phyloP scores from a whole-genome alignment of 176 grass and related monocot genomes.

The Phyllostachys edulis region DNA sequence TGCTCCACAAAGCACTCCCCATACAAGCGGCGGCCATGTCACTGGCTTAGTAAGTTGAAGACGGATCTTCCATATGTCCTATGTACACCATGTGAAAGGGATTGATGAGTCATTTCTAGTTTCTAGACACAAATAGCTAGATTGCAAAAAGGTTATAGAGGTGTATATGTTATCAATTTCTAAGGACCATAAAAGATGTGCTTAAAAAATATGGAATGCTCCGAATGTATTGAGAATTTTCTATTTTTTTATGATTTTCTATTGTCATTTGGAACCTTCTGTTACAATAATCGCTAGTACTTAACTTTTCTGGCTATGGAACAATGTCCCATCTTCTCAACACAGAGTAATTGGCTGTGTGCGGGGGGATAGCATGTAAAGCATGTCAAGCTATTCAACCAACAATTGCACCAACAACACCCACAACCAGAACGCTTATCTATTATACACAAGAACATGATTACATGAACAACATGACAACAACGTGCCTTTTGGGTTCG shows the following conservation, averaged over 20 bases:
- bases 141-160: background rate
- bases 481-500: background rate
- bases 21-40: constrained; percentile 93
- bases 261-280: background rate
- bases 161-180: background rate
- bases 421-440: background rate
- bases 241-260: background rate
- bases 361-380: background rate
- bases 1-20: constrained; percentile 94
- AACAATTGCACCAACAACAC: background rate
- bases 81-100: constrained; percentile 15
- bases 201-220: background rate
- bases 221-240: background rate
- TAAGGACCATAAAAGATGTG: background rate
- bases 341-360: background rate
- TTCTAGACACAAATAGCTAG: background rate
- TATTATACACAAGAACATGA: background rate
- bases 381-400: background rate
- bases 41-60: constrained; percentile 98
- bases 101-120: background rate
- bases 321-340: background rate
- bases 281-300: background rate
- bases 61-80: constrained; percentile 99
- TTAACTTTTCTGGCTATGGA: background rate
- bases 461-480: background rate